Evolutionary conservation across 257 asterid genomes (phyloP).

Genomic region (Striga asiatica): DNA sequence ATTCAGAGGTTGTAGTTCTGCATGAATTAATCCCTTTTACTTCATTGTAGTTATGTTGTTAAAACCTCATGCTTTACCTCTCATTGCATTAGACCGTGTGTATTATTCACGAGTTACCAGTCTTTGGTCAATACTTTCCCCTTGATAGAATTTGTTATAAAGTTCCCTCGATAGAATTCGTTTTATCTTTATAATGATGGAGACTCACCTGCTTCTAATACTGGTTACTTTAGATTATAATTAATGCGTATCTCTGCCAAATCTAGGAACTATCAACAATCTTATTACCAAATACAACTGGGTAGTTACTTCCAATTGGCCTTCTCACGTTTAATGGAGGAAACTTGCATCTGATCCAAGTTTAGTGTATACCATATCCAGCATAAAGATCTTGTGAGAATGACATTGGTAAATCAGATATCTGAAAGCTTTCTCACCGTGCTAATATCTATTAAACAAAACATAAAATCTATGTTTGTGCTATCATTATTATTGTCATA

Average conservation of each 20-base stretch:
- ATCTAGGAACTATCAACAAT: not conserved
- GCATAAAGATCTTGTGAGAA: not conserved
- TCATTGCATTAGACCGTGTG: conserved; percentile 10
- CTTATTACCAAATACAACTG: not conserved
- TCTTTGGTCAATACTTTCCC: not conserved
- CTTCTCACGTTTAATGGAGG: not conserved
- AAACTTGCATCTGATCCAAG: not conserved
- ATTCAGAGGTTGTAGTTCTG: conserved; percentile 40
- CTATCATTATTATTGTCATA: not conserved
- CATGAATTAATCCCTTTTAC: not conserved
- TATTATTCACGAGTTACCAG: conserved; percentile 1
- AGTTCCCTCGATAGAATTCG: too few species aligned
- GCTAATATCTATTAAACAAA: not conserved
- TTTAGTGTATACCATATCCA: not conserved
- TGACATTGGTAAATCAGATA: not conserved
- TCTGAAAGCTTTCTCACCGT: not conserved
- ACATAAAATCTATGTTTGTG: not conserved
- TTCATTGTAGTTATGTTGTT: not conserved
- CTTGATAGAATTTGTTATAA: too few species aligned
- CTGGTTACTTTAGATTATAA: not conserved
- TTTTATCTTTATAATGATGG: too few species aligned
- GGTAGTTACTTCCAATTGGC: not conserved
- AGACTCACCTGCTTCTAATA: not conserved
- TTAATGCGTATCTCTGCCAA: not conserved
- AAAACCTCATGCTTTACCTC: conserved; percentile 1